Evolutionary conservation across 73 alveolate species (phyloP), one percentile per base, ranked within the genome.

Genomic region (Blepharisma stoltei): DNA sequence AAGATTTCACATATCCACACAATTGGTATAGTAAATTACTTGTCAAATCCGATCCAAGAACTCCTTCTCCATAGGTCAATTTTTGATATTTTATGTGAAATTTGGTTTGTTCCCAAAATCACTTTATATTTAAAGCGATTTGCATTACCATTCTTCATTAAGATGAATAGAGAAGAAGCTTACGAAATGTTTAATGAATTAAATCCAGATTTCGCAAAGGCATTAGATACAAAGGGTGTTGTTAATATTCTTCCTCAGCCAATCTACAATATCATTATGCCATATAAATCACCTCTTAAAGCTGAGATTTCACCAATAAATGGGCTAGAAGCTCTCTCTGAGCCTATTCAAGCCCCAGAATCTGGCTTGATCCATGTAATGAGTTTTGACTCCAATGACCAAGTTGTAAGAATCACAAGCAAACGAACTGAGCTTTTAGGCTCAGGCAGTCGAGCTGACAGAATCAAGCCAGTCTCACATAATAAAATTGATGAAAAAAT

Each of bases 161-260:
- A 60, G 46, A 60, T 60, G 46, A 18, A n/a, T 18, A 60, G 73
- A 60, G 73, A 60, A 60, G 73, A 60, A 5, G 73, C 73, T 25
- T 60, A 60, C 5, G 14, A 14, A 20, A n/a, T 60, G 46, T 60
- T 60, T 25, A n/a, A 60, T 25, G 73, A 60, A 14, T 38, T 60
- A 60, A 60, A 60, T 38, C 73, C 73, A 60, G 45, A 60, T 14
- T n/a, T 60, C 18, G 73, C 73, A 20, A 20, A 20, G 5, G 18
- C 14, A 18, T 47, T 60, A 14, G 73, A 60, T 38, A 60, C 73
- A 9, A 60, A 60, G 23, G 73, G 73, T 14, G 73, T 60, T 18
- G 45, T 60, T 9, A 60, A 60, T 25, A 60, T 60, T 18, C 37
- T 60, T 14, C 73, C 73, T 18, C 46, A 60, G 18, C 38, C 38